Conservation (phyloP, 2,329 filamentous ascomycete genomes). For the Eutypa lata region DNA sequence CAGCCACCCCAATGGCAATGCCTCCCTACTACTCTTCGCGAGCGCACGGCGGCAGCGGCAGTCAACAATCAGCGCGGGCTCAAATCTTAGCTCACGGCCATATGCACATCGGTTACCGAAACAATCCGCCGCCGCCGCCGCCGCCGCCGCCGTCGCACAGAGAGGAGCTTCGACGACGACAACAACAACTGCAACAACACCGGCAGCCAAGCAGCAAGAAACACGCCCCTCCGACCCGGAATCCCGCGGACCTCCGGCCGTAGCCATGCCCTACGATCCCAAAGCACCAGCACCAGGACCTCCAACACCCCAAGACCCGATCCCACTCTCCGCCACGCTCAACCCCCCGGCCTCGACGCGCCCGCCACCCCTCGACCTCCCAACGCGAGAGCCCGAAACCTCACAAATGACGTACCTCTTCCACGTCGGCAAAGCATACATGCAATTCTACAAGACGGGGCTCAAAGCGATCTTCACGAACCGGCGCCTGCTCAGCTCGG, state of each 20-base stretch:
- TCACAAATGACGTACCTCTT: slow-evolving; percentile 52
- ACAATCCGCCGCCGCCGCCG: too few species aligned
- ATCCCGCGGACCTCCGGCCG: neutral
- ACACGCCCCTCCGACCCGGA: too few species aligned
- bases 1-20: too few species aligned
- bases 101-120: too few species aligned
- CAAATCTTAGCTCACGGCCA: too few species aligned
- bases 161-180: too few species aligned
- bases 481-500: slow-evolving; percentile 45
- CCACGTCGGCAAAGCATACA: slow-evolving; percentile 69
- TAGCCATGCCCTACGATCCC: slow-evolving; percentile 7
- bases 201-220: neutral
- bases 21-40: too few species aligned
- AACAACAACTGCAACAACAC: neutral
- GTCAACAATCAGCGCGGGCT: too few species aligned
- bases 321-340: slow-evolving; percentile 35
- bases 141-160: too few species aligned
- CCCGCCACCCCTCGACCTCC: slow-evolving; percentile 66
- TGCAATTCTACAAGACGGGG: slow-evolving; percentile 84
- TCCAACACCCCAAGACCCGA: slow-evolving; percentile 3
- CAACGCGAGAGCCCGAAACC: slow-evolving; percentile 46
- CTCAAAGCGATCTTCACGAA: slow-evolving; percentile 73
- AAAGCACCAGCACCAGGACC: slow-evolving; percentile 2
- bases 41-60: too few species aligned
- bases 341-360: slow-evolving; percentile 74